A percentile compares a stretch with the other conserved stretches of the same genome.
phyloP scores from a whole-genome alignment of 768 basidiomycete species.

The Nidularia sp. region DNA sequence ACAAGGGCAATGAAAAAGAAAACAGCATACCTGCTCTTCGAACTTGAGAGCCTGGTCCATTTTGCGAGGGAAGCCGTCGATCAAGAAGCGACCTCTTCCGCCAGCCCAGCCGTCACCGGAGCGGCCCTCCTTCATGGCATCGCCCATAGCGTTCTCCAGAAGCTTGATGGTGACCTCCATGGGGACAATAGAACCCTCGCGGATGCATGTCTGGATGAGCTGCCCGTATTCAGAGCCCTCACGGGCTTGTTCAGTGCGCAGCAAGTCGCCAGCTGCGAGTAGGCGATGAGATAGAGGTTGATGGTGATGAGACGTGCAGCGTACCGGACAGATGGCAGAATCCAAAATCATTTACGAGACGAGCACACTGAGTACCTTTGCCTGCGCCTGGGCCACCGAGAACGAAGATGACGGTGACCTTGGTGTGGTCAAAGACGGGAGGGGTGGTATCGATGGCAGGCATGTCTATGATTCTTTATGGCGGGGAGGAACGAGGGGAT shows the following conservation, averaged over 20 bases:
- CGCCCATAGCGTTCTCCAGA: conserved; percentile 86
- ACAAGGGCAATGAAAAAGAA: neutral
- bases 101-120: conserved; percentile 57
- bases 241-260: conserved; percentile 90
- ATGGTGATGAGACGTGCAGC: conserved; percentile 8
- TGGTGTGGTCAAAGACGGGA: conserved; percentile 60
- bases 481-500: conserved; percentile 62
- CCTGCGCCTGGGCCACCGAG: conserved; percentile 97
- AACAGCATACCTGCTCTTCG: conserved; percentile 65
- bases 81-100: conserved; percentile 82
- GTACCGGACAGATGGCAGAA: conserved; percentile 94
- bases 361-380: conserved; percentile 94
- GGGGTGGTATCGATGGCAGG: conserved; percentile 3
- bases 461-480: conserved; percentile 24
- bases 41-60: conserved; percentile 97
- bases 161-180: conserved; percentile 97
- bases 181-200: conserved; percentile 91
- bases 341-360: conserved; percentile 77
- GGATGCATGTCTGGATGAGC: conserved; percentile 84
- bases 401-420: conserved; percentile 90
- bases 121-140: conserved; percentile 41
- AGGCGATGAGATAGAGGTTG: conserved; percentile 3
- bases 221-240: conserved; percentile 79
- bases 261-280: conserved; percentile 85
- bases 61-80: conserved; percentile 97